A percentile compares a stretch with the other conserved stretches of the same genome.
phyloP scores from a whole-genome alignment of 768 basidiomycete species.

The Collybia sordida region DNA sequence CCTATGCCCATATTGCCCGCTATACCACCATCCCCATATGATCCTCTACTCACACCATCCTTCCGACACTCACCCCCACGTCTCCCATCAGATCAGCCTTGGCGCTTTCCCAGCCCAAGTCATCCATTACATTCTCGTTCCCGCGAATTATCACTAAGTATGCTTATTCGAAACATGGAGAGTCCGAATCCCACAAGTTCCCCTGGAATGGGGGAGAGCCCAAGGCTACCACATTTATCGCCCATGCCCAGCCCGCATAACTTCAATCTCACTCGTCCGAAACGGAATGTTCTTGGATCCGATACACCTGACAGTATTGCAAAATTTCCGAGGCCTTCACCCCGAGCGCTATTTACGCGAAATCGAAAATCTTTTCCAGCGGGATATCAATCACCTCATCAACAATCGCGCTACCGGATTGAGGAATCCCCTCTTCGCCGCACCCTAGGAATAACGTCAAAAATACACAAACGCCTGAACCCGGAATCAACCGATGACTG shows the following conservation, averaged over 20 bases:
- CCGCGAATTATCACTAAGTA: conserved; percentile 63
- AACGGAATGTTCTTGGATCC: conserved; percentile 18
- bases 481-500: conserved; percentile 42
- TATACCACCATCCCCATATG: conserved; percentile 71
- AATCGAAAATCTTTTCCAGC: conserved; percentile 31
- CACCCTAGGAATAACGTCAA: conserved; percentile 18
- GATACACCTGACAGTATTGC: conserved; percentile 30
- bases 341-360: conserved; percentile 38
- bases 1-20: conserved; percentile 28
- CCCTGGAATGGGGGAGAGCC: conserved; percentile 25
- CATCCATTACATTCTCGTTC: conserved; percentile 70
- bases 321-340: conserved; percentile 35
- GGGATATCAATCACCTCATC: conserved; percentile 2
- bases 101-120: conserved; percentile 79
- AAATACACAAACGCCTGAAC: conserved; percentile 26
- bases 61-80: conserved; percentile 78
- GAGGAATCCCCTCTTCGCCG: conserved; percentile 52
- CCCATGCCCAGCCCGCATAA: conserved; percentile 29
- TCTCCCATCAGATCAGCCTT: conserved; percentile 76
- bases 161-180: conserved; percentile 53
- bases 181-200: conserved; percentile 45
- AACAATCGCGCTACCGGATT: conserved; percentile 27
- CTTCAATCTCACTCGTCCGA: conserved; percentile 16
- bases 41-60: conserved; percentile 71
- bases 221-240: conserved; percentile 31